phyloP scores from a whole-genome alignment of 192 early-diverging fungal species.

The Coemansia sp. region DNA sequence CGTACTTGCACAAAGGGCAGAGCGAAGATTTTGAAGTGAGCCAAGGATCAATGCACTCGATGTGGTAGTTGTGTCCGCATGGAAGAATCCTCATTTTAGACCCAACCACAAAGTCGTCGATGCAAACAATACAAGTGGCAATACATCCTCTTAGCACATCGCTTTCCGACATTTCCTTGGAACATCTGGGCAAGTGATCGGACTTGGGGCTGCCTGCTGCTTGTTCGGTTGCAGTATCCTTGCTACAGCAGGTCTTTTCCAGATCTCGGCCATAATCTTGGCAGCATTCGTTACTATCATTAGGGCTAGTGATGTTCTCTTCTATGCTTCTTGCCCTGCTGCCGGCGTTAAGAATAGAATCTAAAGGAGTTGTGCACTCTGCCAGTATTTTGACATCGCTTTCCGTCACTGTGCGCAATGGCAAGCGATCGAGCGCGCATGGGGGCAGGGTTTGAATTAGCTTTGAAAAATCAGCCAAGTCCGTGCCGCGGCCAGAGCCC shows the following conservation, averaged over 20 bases:
- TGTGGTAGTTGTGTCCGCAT: conserved; percentile 60
- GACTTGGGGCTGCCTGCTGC: neutral
- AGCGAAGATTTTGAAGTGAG: conserved; percentile 53
- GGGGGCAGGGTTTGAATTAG: conserved; percentile 41
- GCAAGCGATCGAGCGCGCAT: conserved; percentile 47
- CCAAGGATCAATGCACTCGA: conserved; percentile 61
- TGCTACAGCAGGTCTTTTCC: neutral
- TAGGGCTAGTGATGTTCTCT: neutral
- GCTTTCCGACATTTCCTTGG: neutral
- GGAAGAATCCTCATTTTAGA: conserved; percentile 55
- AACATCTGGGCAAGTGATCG: neutral
- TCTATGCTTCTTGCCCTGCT: conserved; percentile 11
- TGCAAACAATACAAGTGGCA: conserved; percentile 57
- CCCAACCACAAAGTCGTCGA: conserved; percentile 54
- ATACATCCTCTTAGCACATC: conserved; percentile 37
- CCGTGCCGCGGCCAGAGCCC: neutral
- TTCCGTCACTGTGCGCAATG: conserved; percentile 40
- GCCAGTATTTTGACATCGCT: conserved; percentile 34
- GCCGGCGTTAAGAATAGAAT: conserved; percentile 38
- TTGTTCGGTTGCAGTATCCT: neutral
- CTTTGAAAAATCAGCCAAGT: conserved; percentile 14
- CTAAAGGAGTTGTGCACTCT: conserved; percentile 43
- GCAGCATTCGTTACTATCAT: neutral
- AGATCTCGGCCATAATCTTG: neutral
- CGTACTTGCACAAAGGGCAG: conserved; percentile 58